Evolutionary conservation across 2,329 filamentous ascomycete species (phyloP).

Genomic region (Fusarium scirpi): DNA sequence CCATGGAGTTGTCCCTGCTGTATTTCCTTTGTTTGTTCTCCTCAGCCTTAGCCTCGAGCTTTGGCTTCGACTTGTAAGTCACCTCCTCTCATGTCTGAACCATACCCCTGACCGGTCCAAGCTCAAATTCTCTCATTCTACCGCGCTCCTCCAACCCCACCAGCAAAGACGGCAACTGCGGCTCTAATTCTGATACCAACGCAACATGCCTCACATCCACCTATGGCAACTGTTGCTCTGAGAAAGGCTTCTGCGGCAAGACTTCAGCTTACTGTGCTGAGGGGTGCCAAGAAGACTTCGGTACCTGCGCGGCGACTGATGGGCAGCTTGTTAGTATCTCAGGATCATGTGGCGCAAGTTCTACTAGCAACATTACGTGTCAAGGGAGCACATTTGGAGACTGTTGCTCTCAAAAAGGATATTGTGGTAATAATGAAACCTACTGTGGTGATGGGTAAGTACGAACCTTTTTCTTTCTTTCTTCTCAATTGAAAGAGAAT

Average conservation of each 20-base stretch:
- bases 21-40: neutral
- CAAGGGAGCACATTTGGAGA: constrained; percentile 6
- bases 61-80: neutral
- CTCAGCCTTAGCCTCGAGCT: neutral
- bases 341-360: constrained; percentile 2
- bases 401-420: constrained; percentile 1
- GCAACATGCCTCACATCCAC: constrained; percentile 24
- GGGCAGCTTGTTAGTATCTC: constrained; percentile 13
- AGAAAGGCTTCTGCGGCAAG: constrained; percentile 18
- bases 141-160: constrained; percentile 11
- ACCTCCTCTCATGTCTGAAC: neutral
- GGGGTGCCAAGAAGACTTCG: constrained; percentile 12
- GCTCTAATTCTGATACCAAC: constrained; percentile 19
- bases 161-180: constrained; percentile 23
- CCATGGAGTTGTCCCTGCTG: constrained; percentile 6
- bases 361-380: constrained; percentile 3
- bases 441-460: constrained; percentile 7
- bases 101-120: neutral
- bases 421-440: constrained; percentile 1
- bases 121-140: constrained; percentile 10
- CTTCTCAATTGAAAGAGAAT: neutral
- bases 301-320: constrained; percentile 1
- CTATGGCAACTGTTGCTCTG: constrained; percentile 20
- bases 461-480: neutral
- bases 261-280: constrained; percentile 17